Evolutionary conservation across 208 protist species (phyloP).

Genomic region (Leishmania turanica): DNA sequence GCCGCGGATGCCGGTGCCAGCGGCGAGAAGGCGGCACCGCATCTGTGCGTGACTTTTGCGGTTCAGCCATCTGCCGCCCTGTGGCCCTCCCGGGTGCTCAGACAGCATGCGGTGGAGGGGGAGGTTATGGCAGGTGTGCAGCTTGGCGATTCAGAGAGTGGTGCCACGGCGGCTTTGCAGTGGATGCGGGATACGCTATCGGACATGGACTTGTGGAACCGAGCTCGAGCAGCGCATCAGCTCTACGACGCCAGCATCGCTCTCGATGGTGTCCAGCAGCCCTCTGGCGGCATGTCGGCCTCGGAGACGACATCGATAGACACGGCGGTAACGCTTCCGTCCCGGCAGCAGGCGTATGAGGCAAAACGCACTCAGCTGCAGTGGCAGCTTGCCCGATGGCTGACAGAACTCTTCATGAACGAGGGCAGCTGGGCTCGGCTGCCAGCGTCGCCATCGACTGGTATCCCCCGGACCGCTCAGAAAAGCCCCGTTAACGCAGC

Average conservation of each 20-base stretch:
- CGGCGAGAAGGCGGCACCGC: not conserved
- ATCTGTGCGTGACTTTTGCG: slow-evolving; percentile 15
- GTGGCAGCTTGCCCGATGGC: slow-evolving; percentile 60
- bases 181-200: slow-evolving; percentile 9
- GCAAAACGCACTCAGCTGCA: slow-evolving; percentile 31
- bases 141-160: slow-evolving; percentile 7
- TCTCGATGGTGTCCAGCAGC: slow-evolving; percentile 7
- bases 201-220: slow-evolving; percentile 41
- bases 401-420: slow-evolving; percentile 75
- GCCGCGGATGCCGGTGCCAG: not conserved
- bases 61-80: slow-evolving; percentile 22
- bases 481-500: not conserved
- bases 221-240: slow-evolving; percentile 26
- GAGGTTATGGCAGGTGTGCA: slow-evolving; percentile 10
- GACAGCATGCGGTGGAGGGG: slow-evolving; percentile 32
- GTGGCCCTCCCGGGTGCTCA: slow-evolving; percentile 4
- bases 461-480: not conserved
- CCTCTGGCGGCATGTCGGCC: not conserved
- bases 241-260: slow-evolving; percentile 26
- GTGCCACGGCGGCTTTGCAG: slow-evolving; percentile 23
- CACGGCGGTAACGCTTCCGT: not conserved
- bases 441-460: not conserved
- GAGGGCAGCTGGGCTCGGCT: slow-evolving; percentile 63
- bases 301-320: not conserved
- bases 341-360: slow-evolving; percentile 9